These are phyloP conservation scores for Exophiala lecanii-corni DNA, from an alignment of 2,329 filamentous ascomycete genomes.

Conservation along the genomic window DNA sequence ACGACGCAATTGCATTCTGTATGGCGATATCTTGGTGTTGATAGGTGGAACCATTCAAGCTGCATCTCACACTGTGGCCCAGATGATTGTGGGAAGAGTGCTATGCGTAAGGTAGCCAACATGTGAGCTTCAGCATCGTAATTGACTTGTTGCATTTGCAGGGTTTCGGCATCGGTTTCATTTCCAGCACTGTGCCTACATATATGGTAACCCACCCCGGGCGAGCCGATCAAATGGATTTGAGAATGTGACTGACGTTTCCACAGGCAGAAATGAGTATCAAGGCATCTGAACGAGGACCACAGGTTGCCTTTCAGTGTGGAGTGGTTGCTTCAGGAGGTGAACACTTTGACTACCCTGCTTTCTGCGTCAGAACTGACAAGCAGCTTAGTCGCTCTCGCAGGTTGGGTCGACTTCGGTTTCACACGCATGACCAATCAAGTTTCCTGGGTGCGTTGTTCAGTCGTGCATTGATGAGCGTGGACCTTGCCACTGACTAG, in stretches of 20 bases:
- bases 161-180: constrained; percentile 25
- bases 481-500: too few relatives aligned
- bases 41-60: constrained; percentile 37
- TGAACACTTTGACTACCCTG: background rate
- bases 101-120: background rate
- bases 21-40: constrained; percentile 51
- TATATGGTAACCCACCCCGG: too few relatives aligned
- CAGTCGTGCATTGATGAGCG: too few relatives aligned
- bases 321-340: constrained; percentile 18
- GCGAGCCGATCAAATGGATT: too few relatives aligned
- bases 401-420: constrained; percentile 35
- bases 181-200: constrained; percentile 10
- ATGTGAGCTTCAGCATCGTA: background rate
- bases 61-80: constrained; percentile 25
- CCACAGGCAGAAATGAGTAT: constrained; percentile 15
- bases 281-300: constrained; percentile 26
- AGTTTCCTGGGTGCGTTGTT: constrained; percentile 26
- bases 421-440: constrained; percentile 29
- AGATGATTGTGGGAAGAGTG: constrained; percentile 14
- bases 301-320: constrained; percentile 28
- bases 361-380: background rate
- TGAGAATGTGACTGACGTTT: too few relatives aligned
- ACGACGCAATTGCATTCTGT: constrained; percentile 41
- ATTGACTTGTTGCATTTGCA: constrained; percentile 8
- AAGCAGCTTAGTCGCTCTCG: constrained; percentile 21